Evolutionary conservation across 2,329 filamentous ascomycete genomes (phyloP), one percentile per base, ranked within the genome.

Genomic region (Chaetothyriales sp.): DNA sequence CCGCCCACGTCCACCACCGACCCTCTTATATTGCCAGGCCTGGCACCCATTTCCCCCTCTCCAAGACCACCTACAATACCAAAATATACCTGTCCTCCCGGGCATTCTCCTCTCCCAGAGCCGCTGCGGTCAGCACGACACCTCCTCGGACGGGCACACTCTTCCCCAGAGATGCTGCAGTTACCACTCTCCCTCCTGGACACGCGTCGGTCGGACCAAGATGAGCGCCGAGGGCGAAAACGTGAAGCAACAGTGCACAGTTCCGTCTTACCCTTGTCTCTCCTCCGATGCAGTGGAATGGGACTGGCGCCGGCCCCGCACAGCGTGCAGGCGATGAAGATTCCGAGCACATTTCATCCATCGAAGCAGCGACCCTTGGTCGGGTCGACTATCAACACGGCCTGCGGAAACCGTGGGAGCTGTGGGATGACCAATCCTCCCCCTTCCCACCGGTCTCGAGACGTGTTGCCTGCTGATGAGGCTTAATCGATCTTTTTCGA

Each of bases 261-360:
- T n/a, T n/a, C n/a, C n/a, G 46, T 43, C 28, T 51, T 20, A 47
- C 48, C 36, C 53, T 46, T 44, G 36, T 51, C 46, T 49, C 47
- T 51, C 39, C 36, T 50, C 26, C 19, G 49, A 46, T 20, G 46
- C n/a, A n/a, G n/a, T n/a, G n/a, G n/a, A n/a, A n/a, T n/a, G n/a
- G n/a, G 32, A 52, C 32, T 18, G 26, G 45, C 42, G 15, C 36
- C 12, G 43, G n/a, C n/a, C 48, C 48, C n/a, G 20, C 46, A n/a
- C 28, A 50, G 48, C 46, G 45, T 45, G 18, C 12, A 49, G 51
- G 55, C 52, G 39, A 57, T 53, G 52, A 57, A 53, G 55, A 56
- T 39, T 48, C 4, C 44, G 5, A 47, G 53, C 55, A 57, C 51
- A 42, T 45, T 45, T 50, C 52, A 25, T 25, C 6, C 15, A 9